Percentiles rank a stretch among this genome's conserved stretches.
phyloP scores from a whole-genome alignment of 148 eudicot genomes.

The Mesembryanthemum crystallinum region DNA sequence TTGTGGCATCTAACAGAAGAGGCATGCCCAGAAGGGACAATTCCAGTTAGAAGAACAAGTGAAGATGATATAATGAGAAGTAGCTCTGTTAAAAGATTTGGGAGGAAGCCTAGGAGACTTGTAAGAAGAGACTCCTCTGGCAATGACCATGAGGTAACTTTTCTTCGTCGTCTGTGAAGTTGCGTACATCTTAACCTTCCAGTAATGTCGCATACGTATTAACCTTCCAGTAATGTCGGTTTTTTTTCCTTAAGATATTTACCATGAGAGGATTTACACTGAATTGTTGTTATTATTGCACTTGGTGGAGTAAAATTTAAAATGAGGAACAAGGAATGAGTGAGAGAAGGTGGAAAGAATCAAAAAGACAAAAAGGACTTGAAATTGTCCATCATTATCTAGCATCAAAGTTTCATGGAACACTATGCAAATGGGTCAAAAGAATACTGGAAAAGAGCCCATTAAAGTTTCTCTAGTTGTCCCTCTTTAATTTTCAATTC shows the following conservation, averaged over 20 bases:
- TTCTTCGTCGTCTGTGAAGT: not conserved
- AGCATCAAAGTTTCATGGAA: slow-evolving; percentile 25
- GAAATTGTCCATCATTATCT: slow-evolving; percentile 26
- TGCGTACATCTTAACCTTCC: not conserved
- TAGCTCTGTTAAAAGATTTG: slow-evolving; percentile 53
- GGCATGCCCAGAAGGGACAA: slow-evolving; percentile 68
- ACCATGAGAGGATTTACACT: not conserved
- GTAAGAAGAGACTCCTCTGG: slow-evolving; percentile 63
- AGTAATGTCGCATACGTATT: not conserved
- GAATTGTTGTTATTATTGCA: not conserved
- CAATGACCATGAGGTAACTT: slow-evolving; percentile 75
- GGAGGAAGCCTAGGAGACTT: slow-evolving; percentile 48
- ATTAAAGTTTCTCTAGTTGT: slow-evolving; percentile 24
- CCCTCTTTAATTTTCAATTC: slow-evolving; percentile 8
- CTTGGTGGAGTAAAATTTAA: not conserved
- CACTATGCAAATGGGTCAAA: slow-evolving; percentile 39
- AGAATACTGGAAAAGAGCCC: slow-evolving; percentile 30
- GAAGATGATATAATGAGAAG: slow-evolving; percentile 73
- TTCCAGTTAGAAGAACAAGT: slow-evolving; percentile 85
- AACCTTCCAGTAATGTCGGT: not conserved
- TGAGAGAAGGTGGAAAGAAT: not conserved
- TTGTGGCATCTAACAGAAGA: slow-evolving; percentile 69
- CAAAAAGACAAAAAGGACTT: slow-evolving; percentile 23
- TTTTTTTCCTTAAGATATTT: not conserved
- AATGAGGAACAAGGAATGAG: not conserved